Base-by-base conservation (phyloP, 306 rosid species). In the Glycine latifolia region DNA sequence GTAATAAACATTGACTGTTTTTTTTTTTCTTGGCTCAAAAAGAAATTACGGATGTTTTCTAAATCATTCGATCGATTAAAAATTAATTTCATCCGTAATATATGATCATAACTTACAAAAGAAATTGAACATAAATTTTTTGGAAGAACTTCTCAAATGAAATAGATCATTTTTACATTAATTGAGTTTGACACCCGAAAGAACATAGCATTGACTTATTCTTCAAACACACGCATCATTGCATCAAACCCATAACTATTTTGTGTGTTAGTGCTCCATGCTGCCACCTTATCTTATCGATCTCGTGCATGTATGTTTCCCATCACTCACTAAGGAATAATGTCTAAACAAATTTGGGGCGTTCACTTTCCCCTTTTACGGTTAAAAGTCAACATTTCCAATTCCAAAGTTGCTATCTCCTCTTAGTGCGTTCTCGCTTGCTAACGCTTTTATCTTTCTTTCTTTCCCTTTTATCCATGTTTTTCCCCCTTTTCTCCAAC, bases 221-320 rank as follows among this genome's bases (percentile, higher is more conserved):
- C 10, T 65, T 65, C 4, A 75, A 12, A 44, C 49, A 20, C 68
- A 74, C 35, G 16, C 50, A 73, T 26, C 31, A 26, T 1, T 26
- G 31, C 31, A 26, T 35, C 65, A 74, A 74, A 74, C 54, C 41
- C 77, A 52, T 35, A 8, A 39, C 33, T 53, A 8, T 71, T 11
- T 11, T 31, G 0, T 17, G 41, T 54, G n/a, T 37, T 31, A 53
- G 63, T 53, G 50, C 65, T 35, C 33, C 50, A 54, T 53, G n/a
- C 65, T 53, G n/a, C 77, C 13, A 12, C 75, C 31, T 26, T 26
- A 26, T 10, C 9, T 2, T 41, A 41, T 20, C 20, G 20, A 20
- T 20, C 20, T 20, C 20, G 1, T 4, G 0, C 6, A 5, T 43
- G 14, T 11, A 49, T 14, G 67, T 26, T 60, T 20, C 41, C 13